Percentiles rank a stretch among this genome's conserved stretches.
phyloP scores from a whole-genome alignment of 83 land plant species.

The Isoetes engelmannii region DNA sequence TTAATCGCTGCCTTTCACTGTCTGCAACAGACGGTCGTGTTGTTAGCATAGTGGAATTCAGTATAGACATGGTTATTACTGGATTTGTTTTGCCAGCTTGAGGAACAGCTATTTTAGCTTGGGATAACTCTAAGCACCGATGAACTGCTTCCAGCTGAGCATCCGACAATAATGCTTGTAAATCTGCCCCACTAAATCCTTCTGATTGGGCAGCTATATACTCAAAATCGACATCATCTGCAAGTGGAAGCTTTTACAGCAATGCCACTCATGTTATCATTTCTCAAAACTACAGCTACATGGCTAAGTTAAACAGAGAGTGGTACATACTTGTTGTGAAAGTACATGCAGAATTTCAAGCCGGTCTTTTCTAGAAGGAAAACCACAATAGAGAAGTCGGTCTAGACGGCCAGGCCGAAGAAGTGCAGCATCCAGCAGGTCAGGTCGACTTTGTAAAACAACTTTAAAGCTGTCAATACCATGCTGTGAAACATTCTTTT shows the following conservation, averaged over 20 bases:
- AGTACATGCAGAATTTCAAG: conserved; percentile 76
- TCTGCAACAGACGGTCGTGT: conserved; percentile 94
- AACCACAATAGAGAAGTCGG: conserved; percentile 90
- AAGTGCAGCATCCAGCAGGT: conserved; percentile 92
- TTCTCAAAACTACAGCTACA: background rate
- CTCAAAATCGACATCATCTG: conserved; percentile 60
- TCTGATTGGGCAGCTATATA: conserved; percentile 67
- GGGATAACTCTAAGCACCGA: conserved; percentile 33
- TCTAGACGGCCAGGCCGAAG: conserved; percentile 92
- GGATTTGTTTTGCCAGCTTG: conserved; percentile 27
- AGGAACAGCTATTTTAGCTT: conserved; percentile 10
- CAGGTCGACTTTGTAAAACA: conserved; percentile 64
- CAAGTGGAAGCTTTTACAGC: conserved; percentile 63
- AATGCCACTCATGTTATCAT: background rate
- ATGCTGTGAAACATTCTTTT: no score
- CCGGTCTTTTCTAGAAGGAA: conserved; percentile 66
- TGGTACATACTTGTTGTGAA: conserved; percentile 56
- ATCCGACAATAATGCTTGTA: conserved; percentile 90
- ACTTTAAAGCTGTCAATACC: background rate
- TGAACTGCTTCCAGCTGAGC: conserved; percentile 88
- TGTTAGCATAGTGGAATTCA: conserved; percentile 49
- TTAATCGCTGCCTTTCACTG: conserved; percentile 58
- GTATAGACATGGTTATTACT: conserved; percentile 46
- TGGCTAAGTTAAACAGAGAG: conserved; percentile 1
- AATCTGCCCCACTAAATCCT: conserved; percentile 94